phyloP scores from a whole-genome alignment of 768 basidiomycete species.

The Terana coerulea region DNA sequence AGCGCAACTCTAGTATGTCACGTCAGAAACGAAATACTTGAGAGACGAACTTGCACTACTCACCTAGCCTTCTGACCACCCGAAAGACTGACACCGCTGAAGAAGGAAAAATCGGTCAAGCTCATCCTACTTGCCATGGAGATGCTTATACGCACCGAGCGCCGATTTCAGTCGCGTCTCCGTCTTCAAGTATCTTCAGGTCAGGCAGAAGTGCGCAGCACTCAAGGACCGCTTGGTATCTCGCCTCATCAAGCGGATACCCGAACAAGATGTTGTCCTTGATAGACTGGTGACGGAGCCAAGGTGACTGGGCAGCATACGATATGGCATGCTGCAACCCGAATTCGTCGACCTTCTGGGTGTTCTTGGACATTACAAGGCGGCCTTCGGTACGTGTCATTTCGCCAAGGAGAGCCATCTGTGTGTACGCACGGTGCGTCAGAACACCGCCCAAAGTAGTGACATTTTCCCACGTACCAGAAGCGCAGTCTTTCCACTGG shows the following conservation, averaged over 20 bases:
- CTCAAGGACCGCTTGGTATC: slow-evolving; percentile 75
- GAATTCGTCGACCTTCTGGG: slow-evolving; percentile 52
- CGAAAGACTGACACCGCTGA: slow-evolving; percentile 67
- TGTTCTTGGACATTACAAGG: slow-evolving; percentile 65
- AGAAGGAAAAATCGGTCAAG: slow-evolving; percentile 1
- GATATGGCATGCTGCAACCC: slow-evolving; percentile 52
- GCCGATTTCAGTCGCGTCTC: slow-evolving; percentile 83
- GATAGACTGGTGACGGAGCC: slow-evolving; percentile 45
- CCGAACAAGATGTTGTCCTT: slow-evolving; percentile 64
- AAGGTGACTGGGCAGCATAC: slow-evolving; percentile 48
- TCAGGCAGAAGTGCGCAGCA: slow-evolving; percentile 82
- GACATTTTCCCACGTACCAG: slow-evolving; percentile 49
- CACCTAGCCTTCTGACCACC: slow-evolving; percentile 83
- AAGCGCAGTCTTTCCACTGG: slow-evolving; percentile 79
- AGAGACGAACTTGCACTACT: slow-evolving; percentile 6
- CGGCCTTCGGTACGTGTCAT: slow-evolving; percentile 55
- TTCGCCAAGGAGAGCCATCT: slow-evolving; percentile 74
- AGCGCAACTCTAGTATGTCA: slow-evolving; percentile 58
- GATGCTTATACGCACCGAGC: slow-evolving; percentile 49
- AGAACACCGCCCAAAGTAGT: neutral
- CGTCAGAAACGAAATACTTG: neutral
- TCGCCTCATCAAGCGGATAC: slow-evolving; percentile 52
- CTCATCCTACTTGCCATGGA: neutral
- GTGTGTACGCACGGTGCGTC: no score
- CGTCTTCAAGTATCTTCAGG: slow-evolving; percentile 80